These are phyloP conservation scores for Starmerella tilneyi DNA, from an alignment of 805 yeast species.

Conservation along the genomic window DNA sequence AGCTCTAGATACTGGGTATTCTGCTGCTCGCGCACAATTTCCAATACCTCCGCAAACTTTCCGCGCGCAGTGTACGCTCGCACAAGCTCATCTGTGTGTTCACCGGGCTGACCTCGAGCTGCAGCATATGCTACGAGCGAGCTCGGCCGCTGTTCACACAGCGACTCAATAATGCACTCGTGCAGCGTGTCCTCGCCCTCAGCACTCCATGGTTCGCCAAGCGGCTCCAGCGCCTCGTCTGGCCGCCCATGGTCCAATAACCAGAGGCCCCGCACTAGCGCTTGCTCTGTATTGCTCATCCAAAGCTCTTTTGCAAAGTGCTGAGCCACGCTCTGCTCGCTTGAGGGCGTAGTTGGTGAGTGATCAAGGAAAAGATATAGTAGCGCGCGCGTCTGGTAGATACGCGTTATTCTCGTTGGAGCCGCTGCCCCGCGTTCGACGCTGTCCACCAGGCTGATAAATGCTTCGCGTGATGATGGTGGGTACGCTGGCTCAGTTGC, in stretches of 20 bases:
- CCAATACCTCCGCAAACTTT: constrained; percentile 19
- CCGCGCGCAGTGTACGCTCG: constrained; percentile 14
- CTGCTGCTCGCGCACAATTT: constrained; percentile 12
- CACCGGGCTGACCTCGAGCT: constrained; percentile 9
- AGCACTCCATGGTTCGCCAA: constrained; percentile 18
- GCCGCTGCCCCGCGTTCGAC: constrained; percentile 6
- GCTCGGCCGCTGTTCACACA: constrained; percentile 6
- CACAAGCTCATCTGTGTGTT: constrained; percentile 11
- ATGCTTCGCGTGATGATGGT: constrained; percentile 10
- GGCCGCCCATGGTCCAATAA: constrained; percentile 15
- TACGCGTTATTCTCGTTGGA: background rate
- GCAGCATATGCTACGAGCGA: constrained; percentile 11
- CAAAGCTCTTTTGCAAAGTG: constrained; percentile 20
- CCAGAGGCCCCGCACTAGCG: constrained; percentile 18
- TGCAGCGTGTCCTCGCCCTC: constrained; percentile 11
- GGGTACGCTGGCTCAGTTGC: constrained; percentile 13
- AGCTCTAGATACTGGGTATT: constrained; percentile 7
- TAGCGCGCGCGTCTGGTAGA: constrained; percentile 13
- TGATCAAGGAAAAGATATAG: constrained; percentile 16
- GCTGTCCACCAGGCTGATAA: constrained; percentile 7
- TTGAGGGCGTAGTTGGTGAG: background rate
- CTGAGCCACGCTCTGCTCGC: constrained; percentile 11
- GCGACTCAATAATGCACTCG: constrained; percentile 13
- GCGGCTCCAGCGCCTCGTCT: constrained; percentile 10
- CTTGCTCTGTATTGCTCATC: constrained; percentile 16